Evolutionary conservation across 768 basidiomycete genomes (phyloP).

Genomic region (Hemileccinum rubropunctum): DNA sequence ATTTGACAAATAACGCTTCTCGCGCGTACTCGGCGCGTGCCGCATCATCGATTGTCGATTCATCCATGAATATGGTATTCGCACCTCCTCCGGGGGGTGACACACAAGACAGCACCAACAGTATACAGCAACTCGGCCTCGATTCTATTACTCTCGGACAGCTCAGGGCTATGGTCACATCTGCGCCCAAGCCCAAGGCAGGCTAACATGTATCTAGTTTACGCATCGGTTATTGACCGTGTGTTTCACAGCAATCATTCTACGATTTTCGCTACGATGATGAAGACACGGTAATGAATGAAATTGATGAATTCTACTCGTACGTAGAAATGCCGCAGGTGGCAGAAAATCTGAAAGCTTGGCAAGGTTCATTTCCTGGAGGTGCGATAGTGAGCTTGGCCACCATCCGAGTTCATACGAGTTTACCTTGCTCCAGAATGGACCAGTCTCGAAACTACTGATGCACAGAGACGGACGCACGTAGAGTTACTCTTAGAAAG

Average conservation of each 20-base stretch:
- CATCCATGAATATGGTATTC: constrained; percentile 33
- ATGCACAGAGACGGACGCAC: constrained; percentile 63
- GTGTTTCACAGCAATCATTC: constrained; percentile 62
- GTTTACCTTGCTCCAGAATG: constrained; percentile 54
- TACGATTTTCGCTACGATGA: constrained; percentile 96
- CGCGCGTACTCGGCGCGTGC: too few species aligned
- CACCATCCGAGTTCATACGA: background rate
- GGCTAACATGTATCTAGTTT: constrained; percentile 17
- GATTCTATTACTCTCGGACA: constrained; percentile 83
- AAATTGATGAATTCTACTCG: constrained; percentile 97
- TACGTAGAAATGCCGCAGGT: constrained; percentile 95
- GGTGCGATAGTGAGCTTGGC: constrained; percentile 43
- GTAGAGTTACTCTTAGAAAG: constrained; percentile 82
- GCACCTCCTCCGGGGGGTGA: constrained; percentile 27
- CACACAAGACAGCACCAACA: constrained; percentile 30
- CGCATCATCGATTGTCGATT: background rate
- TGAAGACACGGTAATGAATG: constrained; percentile 92
- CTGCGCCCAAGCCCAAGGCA: constrained; percentile 76
- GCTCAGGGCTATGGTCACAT: constrained; percentile 67
- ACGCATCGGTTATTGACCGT: constrained; percentile 17
- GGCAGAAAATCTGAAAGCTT: constrained; percentile 81
- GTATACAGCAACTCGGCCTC: constrained; percentile 42
- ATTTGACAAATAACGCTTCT: constrained; percentile 22
- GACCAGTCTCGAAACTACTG: constrained; percentile 57
- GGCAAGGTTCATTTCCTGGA: constrained; percentile 78